A percentile compares a stretch with the other conserved stretches of the same genome.
phyloP scores from a whole-genome alignment of 139 green algal species.

The Yamagishiella unicocca region DNA sequence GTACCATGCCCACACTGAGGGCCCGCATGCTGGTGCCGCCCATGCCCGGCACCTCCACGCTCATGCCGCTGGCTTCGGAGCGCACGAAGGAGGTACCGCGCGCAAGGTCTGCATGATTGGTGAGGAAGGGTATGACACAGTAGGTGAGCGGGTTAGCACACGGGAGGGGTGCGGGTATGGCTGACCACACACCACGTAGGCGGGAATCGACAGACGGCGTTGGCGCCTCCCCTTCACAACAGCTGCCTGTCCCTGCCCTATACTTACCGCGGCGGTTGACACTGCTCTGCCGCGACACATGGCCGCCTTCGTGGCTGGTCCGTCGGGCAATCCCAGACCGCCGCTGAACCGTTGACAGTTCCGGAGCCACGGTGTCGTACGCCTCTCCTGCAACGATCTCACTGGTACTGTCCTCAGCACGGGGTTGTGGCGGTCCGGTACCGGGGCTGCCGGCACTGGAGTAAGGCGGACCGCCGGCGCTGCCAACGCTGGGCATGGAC shows the following conservation, averaged over 20 bases:
- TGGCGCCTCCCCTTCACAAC: too few species aligned
- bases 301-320: not conserved
- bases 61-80: conserved; percentile 16
- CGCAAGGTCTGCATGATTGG: not conserved
- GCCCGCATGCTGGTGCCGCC: not conserved
- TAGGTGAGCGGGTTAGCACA: too few species aligned
- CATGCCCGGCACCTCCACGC: conserved; percentile 4
- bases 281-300: conserved; percentile 15
- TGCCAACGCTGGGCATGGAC: not conserved
- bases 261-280: conserved; percentile 5
- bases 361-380: conserved; percentile 21
- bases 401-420: conserved; percentile 16
- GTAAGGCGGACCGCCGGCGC: not conserved
- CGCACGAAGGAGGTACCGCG: not conserved
- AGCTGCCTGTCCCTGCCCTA: too few species aligned
- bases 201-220: too few species aligned
- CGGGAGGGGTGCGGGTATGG: too few species aligned
- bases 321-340: not conserved
- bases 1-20: not conserved
- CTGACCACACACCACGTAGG: too few species aligned
- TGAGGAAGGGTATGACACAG: too few species aligned
- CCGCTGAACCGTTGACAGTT: conserved; percentile 15
- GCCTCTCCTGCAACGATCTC: conserved; percentile 32
- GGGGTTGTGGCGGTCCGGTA: not conserved
- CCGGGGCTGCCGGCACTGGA: not conserved